Base-by-base conservation (phyloP, 306 rosid genomes). In the Quercus suber region DNA sequence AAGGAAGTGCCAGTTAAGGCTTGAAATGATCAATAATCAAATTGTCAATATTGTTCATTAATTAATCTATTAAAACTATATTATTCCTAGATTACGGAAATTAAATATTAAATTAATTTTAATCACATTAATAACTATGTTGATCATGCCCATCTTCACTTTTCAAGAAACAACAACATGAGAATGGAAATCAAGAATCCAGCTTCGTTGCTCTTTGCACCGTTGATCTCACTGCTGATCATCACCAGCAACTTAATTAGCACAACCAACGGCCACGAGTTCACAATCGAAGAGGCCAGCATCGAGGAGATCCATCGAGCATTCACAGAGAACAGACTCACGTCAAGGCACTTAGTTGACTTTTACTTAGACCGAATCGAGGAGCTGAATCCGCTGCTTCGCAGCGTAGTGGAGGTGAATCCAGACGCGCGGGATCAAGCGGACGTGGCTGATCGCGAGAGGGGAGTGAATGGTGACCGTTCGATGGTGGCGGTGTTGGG, bases 341-440 rank as follows among this genome's bases (percentile, higher is more conserved):
- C 92, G 5, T 84, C 96, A 0, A 83, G 71, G 51, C 67, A 85
- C 19, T 85, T 91, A 5, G 91, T 89, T 23, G 89, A 89, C 37
- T 80, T 55, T 5, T 93, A 91, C 86, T 43, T 89, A 31, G 9
- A 71, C 0, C 77, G 28, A 58, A 91, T 93, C 81, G 18, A 57
- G 14, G 13, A 37, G 13, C 76, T 88, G 8, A 89, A 93, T 82
- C 94, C 92, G 10, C 23, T 68, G 49, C 94, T 93, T 20, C 73
- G 79, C 31, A 82, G 88, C 69, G 91, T 93, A 30, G 79, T 90
- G 73, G 97, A 93, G 57, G 60, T 93, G 19, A 91, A 91, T 63
- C 96, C 96, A 0, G 94, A 88, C 18, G 91, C 89, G 5, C 74
- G 78, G 11, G 82, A 74, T 77, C 89, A 88, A 60, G 97, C 94